Percentiles rank a stretch among this genome's conserved stretches.
These are phyloP conservation scores for Pythium apleroticum DNA, from an alignment of 352 stramenopile genomes.

Conservation along the genomic window DNA sequence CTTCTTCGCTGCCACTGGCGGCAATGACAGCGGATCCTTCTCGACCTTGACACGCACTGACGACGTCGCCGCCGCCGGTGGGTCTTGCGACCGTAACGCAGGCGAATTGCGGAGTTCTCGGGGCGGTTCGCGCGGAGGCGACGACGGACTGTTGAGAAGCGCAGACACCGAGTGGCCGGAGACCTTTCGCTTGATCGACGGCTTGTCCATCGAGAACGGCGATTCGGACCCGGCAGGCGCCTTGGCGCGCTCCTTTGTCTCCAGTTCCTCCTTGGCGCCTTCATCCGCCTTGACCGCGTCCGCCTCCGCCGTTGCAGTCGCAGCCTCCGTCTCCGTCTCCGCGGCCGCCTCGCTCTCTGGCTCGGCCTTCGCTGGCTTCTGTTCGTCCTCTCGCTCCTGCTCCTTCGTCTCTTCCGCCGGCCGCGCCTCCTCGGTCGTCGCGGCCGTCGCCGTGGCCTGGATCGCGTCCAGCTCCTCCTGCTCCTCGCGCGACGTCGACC, in stretches of 20 bases:
- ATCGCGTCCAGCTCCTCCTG: constrained; percentile 10
- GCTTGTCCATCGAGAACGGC: constrained; percentile 20
- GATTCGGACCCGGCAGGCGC: constrained; percentile 1
- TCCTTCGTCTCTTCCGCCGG: constrained; percentile 8
- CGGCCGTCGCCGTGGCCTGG: constrained; percentile 4
- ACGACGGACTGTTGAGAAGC: constrained; percentile 66
- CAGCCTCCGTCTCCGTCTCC: not conserved
- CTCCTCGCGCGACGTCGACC: constrained; percentile 30
- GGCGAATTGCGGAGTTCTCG: constrained; percentile 7
- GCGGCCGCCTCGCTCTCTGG: not conserved
- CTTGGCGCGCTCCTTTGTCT: not conserved
- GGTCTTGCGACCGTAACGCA: constrained; percentile 10
- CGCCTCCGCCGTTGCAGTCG: not conserved
- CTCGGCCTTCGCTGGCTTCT: not conserved
- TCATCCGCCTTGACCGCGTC: not conserved
- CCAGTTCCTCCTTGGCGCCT: not conserved
- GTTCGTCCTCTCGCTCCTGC: not conserved
- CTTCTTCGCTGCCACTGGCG: constrained; percentile 29
- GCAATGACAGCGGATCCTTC: constrained; percentile 37
- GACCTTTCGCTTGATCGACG: constrained; percentile 33
- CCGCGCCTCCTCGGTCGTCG: constrained; percentile 3
- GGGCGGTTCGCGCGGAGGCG: constrained; percentile 33
- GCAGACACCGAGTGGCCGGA: constrained; percentile 70
- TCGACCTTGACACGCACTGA: constrained; percentile 62
- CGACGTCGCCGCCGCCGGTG: constrained; percentile 13